Conservation (phyloP, 164 flowering plant species). For the Kalanchoe fedtschenkoi region DNA sequence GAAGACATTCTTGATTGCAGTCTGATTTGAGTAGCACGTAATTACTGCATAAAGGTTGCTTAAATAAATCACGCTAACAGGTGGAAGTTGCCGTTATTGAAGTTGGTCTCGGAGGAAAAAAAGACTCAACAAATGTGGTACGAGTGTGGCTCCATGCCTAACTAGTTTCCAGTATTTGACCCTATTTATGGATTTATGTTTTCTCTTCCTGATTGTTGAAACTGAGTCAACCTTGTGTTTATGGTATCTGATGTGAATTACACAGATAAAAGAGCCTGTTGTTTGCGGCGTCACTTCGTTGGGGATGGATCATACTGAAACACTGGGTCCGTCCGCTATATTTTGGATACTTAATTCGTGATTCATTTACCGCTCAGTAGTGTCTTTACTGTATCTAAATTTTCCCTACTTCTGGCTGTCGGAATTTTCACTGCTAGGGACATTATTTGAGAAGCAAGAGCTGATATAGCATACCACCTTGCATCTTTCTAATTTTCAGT, state of each 20-base stretch:
- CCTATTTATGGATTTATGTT: not conserved
- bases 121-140: constrained; percentile 94
- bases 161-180: not conserved
- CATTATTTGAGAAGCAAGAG: not conserved
- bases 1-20: not conserved
- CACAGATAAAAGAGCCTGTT: constrained; percentile 72
- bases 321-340: constrained; percentile 27
- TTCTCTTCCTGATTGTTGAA: not conserved
- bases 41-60: not conserved
- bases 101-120: constrained; percentile 80
- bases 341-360: not conserved
- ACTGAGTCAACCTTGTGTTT: not conserved
- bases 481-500: not conserved
- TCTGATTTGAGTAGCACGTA: not conserved
- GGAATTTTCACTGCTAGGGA: not conserved
- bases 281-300: constrained; percentile 83
- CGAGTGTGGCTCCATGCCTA: not conserved
- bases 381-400: not conserved
- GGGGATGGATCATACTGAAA: constrained; percentile 84
- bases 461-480: not conserved
- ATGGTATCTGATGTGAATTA: constrained; percentile 2
- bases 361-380: no score
- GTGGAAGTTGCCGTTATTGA: constrained; percentile 91
- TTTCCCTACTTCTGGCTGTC: not conserved
- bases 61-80: constrained; percentile 20